These are phyloP conservation scores for Podospora pseudocomata DNA, from an alignment of 495 filamentous ascomycete species.

Conservation along the genomic window DNA sequence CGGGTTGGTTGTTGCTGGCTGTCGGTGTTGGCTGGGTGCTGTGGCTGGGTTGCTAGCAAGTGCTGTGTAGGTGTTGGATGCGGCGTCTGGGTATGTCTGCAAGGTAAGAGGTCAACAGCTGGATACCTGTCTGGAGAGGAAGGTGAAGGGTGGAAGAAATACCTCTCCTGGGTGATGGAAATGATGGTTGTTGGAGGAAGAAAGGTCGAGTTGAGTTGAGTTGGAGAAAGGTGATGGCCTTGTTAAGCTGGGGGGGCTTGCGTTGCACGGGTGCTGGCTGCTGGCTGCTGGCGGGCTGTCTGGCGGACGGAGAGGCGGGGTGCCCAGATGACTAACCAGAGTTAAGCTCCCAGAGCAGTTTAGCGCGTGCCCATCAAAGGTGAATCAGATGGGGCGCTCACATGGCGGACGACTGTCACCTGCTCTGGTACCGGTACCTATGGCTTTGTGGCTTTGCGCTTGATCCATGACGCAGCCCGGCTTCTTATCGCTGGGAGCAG, in stretches of 20 bases:
- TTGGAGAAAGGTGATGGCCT: slow-evolving; percentile 22
- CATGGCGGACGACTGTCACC: slow-evolving; percentile 20
- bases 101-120: not conserved
- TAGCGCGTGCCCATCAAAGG: slow-evolving; percentile 20
- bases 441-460: not conserved
- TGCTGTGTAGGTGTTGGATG: not conserved
- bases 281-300: slow-evolving; percentile 3
- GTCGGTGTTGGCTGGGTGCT: not conserved
- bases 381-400: slow-evolving; percentile 33
- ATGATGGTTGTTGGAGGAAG: slow-evolving; percentile 14
- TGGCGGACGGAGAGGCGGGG: slow-evolving; percentile 23
- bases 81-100: slow-evolving; percentile 1
- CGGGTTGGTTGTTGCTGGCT: slow-evolving; percentile 19
- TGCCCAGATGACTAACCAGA: slow-evolving; percentile 30
- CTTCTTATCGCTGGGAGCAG: not conserved
- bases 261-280: slow-evolving; percentile 8
- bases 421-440: not conserved
- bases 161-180: slow-evolving; percentile 6
- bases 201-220: slow-evolving; percentile 12
- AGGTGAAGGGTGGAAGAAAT: not conserved
- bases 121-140: not conserved
- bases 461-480: slow-evolving; percentile 1
- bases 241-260: slow-evolving; percentile 22
- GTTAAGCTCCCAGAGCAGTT: slow-evolving; percentile 10
- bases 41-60: slow-evolving; percentile 3